phyloP scores from a whole-genome alignment of 257 asterid species.

The Nicotiana noctiflora region DNA sequence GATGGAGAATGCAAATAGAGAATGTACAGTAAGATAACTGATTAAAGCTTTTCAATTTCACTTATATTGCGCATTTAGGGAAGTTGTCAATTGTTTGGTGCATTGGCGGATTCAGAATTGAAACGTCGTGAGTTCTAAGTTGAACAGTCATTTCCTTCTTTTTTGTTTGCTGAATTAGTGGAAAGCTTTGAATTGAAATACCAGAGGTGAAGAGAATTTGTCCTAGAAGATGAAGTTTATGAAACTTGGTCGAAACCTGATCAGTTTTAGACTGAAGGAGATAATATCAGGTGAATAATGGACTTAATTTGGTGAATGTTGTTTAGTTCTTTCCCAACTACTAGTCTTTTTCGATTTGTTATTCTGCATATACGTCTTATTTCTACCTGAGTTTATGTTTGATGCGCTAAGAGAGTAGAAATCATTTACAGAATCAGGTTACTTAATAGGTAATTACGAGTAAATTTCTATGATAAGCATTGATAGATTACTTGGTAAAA shows the following conservation, averaged over 20 bases:
- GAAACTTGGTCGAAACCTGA: slow-evolving; percentile 97
- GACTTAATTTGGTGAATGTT: not conserved
- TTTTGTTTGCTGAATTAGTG: not conserved
- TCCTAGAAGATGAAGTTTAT: slow-evolving; percentile 71
- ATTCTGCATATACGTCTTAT: not conserved
- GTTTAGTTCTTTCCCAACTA: not conserved
- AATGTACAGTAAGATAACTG: not conserved
- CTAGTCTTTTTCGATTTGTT: not conserved
- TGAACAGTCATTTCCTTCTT: not conserved
- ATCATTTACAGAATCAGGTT: too few relatives aligned
- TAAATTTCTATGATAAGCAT: too few relatives aligned
- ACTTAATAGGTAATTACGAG: too few relatives aligned
- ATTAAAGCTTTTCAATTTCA: too few relatives aligned
- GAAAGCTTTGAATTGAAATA: not conserved
- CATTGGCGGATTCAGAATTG: too few relatives aligned
- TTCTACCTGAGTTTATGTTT: not conserved
- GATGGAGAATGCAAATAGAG: not conserved
- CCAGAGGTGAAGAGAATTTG: slow-evolving; percentile 1
- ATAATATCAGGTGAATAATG: slow-evolving; percentile 55
- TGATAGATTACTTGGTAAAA: too few relatives aligned
- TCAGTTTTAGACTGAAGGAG: slow-evolving; percentile 78
- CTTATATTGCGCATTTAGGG: too few relatives aligned
- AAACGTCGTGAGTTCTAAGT: not conserved
- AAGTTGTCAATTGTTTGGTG: too few relatives aligned
- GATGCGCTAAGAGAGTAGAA: not conserved